Percentiles rank a stretch among this genome's conserved stretches.
phyloP scores from a whole-genome alignment of 208 protist species.

The Trypanosoma brucei region DNA sequence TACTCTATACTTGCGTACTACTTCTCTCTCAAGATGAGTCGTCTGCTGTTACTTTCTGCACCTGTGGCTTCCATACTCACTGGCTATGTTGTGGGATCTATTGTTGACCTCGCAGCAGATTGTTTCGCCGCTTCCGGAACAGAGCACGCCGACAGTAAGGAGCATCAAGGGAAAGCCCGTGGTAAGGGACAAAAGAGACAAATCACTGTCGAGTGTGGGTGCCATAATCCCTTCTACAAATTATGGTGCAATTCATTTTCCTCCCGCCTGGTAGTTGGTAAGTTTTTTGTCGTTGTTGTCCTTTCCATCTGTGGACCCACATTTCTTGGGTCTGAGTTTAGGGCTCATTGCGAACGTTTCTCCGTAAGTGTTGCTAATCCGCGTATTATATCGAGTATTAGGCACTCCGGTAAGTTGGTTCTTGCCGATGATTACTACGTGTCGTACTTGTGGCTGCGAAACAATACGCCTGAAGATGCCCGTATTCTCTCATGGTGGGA shows the following conservation, averaged over 20 bases:
- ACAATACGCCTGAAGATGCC: constrained; percentile 93
- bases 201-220: neutral
- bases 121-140: neutral
- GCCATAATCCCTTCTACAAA: constrained; percentile 4
- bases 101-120: constrained; percentile 16
- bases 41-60: constrained; percentile 52
- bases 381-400: constrained; percentile 24
- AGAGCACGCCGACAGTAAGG: neutral
- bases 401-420: constrained; percentile 28
- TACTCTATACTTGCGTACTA: constrained; percentile 44
- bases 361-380: constrained; percentile 18
- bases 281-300: neutral
- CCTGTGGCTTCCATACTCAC: constrained; percentile 30
- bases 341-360: neutral
- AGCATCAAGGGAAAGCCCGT: neutral
- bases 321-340: constrained; percentile 4
- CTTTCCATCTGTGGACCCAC: constrained; percentile 3
- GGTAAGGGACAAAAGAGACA: neutral
- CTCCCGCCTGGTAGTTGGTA: neutral
- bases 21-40: constrained; percentile 58
- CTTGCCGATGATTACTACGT: constrained; percentile 97
- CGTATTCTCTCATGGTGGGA: constrained; percentile 98
- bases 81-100: constrained; percentile 22
- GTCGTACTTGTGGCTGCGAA: constrained; percentile 94
- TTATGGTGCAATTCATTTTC: neutral